Evolutionary conservation across 441 rosid species (phyloP), one percentile per base, ranked within the genome.

Genomic region (Adansonia gregorii): DNA sequence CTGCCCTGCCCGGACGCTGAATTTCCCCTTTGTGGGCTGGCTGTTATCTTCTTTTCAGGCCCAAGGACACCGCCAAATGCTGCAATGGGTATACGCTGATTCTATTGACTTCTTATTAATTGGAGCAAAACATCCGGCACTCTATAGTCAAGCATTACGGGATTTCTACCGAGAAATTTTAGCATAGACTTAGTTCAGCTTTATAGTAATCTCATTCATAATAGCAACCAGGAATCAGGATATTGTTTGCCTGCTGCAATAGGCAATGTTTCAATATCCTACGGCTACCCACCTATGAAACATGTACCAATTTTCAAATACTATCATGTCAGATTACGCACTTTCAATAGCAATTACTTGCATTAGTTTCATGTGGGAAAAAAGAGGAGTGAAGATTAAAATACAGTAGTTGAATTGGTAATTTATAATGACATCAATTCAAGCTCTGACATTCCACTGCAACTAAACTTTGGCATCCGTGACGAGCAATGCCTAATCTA

Each of bases 381-480:
- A 12, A 31, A 63, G 19, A 63, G 8, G 67, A 63, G 14, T 35
- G n/a, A 15, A 65, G 11, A 12, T 65, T 2, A 14, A 63, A 63
- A 27, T 4, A 39, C 8, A 15, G 41, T 35, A 39, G 43, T 65
- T 39, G 68, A 14, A 65, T 35, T n/a, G 7, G 11, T 65, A 39
- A 65, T 65, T 65, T 39, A 65, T 12, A 65, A 39, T 39, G 8
- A 39, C 65, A 60, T 24, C 58, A 61, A 61, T 12, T 61, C 41
- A 24, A 61, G 17, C 17, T 24, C 4, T 35, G 39, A 35, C 39
- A 35, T 35, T 35, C 39, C 39, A 35, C 39, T 35, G 39, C 39
- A 41, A n/a, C 35, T 55, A 58, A 46, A 14, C 51, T 55, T 54
- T 72, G 67, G 31, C 67, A 63, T 63, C 31, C 14, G 17, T 63